Conservation (phyloP, 345 rosid species). For the Limnanthes douglasii region DNA sequence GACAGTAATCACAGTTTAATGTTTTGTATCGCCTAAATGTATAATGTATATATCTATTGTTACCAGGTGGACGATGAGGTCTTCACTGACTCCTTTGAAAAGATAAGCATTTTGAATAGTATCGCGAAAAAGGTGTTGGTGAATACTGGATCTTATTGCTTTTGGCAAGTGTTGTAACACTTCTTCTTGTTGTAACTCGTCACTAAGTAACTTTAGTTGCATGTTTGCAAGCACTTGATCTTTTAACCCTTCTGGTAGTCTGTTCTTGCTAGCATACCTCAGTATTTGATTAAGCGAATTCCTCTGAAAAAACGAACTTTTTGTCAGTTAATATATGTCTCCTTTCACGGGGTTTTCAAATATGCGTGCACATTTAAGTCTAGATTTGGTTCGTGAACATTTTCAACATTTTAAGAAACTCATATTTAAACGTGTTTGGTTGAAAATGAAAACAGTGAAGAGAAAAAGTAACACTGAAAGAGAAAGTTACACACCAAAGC, state of each 20-base stretch:
- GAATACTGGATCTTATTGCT: slow-evolving; percentile 77
- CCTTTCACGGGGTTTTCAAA: too few species aligned
- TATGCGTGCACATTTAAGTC: too few species aligned
- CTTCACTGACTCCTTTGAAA: slow-evolving; percentile 60
- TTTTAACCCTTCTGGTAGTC: slow-evolving; percentile 66
- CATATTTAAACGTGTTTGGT: too few species aligned
- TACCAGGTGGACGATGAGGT: slow-evolving; percentile 69
- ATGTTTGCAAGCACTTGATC: slow-evolving; percentile 94
- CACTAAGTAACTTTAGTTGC: slow-evolving; percentile 86
- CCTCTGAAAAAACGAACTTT: slow-evolving; percentile 68
- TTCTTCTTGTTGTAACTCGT: slow-evolving; percentile 73
- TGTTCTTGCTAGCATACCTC: slow-evolving; percentile 64
- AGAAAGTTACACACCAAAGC: slow-evolving; percentile 38
- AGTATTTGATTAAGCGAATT: slow-evolving; percentile 58
- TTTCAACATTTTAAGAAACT: background rate
- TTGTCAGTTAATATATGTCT: too few species aligned
- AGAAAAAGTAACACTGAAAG: background rate
- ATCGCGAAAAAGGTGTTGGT: slow-evolving; percentile 56
- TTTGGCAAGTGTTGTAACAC: slow-evolving; percentile 74
- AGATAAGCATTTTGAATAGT: slow-evolving; percentile 48
- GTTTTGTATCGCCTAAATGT: too few species aligned
- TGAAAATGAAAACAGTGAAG: background rate
- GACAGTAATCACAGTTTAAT: too few species aligned
- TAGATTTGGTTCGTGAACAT: background rate
- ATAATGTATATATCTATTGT: too few species aligned